Evolutionary conservation across 352 stramenopile species (phyloP).

Genomic region (Phytophthora fragariae): DNA sequence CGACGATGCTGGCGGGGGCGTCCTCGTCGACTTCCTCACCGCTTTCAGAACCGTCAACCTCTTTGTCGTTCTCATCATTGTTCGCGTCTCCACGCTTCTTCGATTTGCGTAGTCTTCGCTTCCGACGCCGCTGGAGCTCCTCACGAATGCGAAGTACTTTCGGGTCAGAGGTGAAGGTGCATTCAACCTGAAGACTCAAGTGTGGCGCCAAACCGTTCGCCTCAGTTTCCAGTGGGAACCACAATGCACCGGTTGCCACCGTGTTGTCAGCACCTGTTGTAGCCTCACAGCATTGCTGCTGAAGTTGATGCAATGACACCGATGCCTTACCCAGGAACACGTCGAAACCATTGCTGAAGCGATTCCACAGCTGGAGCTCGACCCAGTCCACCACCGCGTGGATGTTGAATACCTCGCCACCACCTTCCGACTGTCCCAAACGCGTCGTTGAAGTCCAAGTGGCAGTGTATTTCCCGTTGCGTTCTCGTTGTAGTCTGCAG

Average conservation of each 20-base stretch:
- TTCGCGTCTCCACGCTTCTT: not conserved
- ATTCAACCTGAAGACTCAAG: slow-evolving; percentile 51
- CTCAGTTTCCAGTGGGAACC: slow-evolving; percentile 47
- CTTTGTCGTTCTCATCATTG: not conserved
- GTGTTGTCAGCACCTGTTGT: not conserved
- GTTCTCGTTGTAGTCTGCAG: slow-evolving; percentile 37
- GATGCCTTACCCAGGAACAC: slow-evolving; percentile 59
- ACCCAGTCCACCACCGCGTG: slow-evolving; percentile 49
- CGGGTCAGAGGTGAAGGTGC: slow-evolving; percentile 42
- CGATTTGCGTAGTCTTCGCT: slow-evolving; percentile 1
- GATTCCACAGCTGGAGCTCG: slow-evolving; percentile 75
- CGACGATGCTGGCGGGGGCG: slow-evolving; percentile 27
- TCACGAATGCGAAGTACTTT: slow-evolving; percentile 37
- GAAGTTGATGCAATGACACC: slow-evolving; percentile 46
- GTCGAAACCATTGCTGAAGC: slow-evolving; percentile 59
- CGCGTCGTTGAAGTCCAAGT: slow-evolving; percentile 29
- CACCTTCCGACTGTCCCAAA: not conserved
- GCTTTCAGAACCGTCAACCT: slow-evolving; percentile 12
- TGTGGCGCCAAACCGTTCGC: slow-evolving; percentile 17
- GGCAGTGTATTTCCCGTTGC: slow-evolving; percentile 49
- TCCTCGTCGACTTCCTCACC: slow-evolving; percentile 9
- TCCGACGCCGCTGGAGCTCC: slow-evolving; percentile 18
- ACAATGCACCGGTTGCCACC: slow-evolving; percentile 36
- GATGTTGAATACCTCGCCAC: slow-evolving; percentile 36
- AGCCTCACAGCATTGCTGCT: slow-evolving; percentile 12